phyloP scores from a whole-genome alignment of 2,329 filamentous ascomycete genomes.

The Talaromyces albobiverticillius region DNA sequence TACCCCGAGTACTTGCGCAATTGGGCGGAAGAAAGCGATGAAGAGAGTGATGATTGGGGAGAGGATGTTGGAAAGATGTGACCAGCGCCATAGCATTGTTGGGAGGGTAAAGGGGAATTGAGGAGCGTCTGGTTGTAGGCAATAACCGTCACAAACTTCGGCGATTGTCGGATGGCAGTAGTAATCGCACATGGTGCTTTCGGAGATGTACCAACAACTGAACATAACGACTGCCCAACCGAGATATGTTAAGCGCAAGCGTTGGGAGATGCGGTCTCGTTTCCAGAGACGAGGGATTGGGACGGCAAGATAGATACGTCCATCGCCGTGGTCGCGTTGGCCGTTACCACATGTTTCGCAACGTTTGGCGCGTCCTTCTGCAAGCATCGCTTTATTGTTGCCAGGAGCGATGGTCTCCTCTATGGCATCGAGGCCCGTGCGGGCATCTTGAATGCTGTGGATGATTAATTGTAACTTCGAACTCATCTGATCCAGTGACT shows the following conservation, averaged over 20 bases:
- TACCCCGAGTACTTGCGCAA: constrained; percentile 36
- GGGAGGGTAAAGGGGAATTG: constrained; percentile 55
- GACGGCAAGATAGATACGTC: constrained; percentile 29
- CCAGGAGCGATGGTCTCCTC: constrained; percentile 33
- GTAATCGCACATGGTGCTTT: constrained; percentile 48
- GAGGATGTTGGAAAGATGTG: constrained; percentile 31
- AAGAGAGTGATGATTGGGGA: constrained; percentile 29
- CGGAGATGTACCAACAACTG: constrained; percentile 49
- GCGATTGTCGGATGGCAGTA: constrained; percentile 53
- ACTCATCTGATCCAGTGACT: constrained; percentile 36
- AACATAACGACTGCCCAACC: constrained; percentile 40
- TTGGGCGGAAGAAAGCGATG: constrained; percentile 29
- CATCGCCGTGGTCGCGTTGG: constrained; percentile 20
- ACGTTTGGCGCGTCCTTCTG: neutral
- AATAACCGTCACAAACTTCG: constrained; percentile 48
- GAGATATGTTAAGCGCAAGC: constrained; percentile 34
- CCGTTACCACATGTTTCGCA: constrained; percentile 23
- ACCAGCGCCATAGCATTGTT: constrained; percentile 52
- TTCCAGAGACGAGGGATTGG: constrained; percentile 37
- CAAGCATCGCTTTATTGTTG: constrained; percentile 9
- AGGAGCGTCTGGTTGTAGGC: constrained; percentile 52
- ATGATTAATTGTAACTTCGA: constrained; percentile 39
- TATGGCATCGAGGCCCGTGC: constrained; percentile 36
- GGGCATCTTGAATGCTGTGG: constrained; percentile 40
- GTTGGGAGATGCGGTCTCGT: constrained; percentile 25